Evolutionary conservation across 495 filamentous ascomycete species (phyloP).

Genomic region (Talaromyces proteolyticus): DNA sequence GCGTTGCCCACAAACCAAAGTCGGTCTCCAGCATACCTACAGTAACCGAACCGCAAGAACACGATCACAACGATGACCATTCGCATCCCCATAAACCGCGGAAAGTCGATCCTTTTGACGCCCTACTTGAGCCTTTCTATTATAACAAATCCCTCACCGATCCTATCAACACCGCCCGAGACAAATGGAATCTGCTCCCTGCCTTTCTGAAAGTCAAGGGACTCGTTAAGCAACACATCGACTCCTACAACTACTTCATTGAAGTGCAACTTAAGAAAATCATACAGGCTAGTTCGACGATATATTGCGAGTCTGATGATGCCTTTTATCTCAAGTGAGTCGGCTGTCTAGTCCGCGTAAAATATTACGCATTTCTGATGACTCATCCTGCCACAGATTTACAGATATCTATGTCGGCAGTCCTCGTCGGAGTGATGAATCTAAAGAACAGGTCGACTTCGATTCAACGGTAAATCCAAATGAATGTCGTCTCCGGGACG

Average conservation of each 20-base stretch:
- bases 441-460: constrained; percentile 46
- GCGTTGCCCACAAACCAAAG: constrained; percentile 9
- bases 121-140: constrained; percentile 91
- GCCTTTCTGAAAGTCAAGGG: constrained; percentile 98
- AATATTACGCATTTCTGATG: not conserved
- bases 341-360: constrained; percentile 1
- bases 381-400: constrained; percentile 35
- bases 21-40: constrained; percentile 13
- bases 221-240: constrained; percentile 93
- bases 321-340: constrained; percentile 72
- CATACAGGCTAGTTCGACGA: constrained; percentile 75
- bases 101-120: constrained; percentile 58
- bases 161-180: constrained; percentile 83
- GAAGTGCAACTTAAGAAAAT: constrained; percentile 95
- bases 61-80: constrained; percentile 7
- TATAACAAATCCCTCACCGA: constrained; percentile 90
- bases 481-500: constrained; percentile 91
- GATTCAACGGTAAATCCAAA: constrained; percentile 68
- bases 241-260: constrained; percentile 97
- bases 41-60: constrained; percentile 2
- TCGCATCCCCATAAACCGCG: constrained; percentile 19
- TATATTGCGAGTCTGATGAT: constrained; percentile 83
- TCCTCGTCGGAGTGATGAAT: constrained; percentile 70
- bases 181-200: constrained; percentile 95
- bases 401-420: constrained; percentile 78